Base-by-base conservation (phyloP, 495 filamentous ascomycete species). In the Lasiosphaeris hirsuta region DNA sequence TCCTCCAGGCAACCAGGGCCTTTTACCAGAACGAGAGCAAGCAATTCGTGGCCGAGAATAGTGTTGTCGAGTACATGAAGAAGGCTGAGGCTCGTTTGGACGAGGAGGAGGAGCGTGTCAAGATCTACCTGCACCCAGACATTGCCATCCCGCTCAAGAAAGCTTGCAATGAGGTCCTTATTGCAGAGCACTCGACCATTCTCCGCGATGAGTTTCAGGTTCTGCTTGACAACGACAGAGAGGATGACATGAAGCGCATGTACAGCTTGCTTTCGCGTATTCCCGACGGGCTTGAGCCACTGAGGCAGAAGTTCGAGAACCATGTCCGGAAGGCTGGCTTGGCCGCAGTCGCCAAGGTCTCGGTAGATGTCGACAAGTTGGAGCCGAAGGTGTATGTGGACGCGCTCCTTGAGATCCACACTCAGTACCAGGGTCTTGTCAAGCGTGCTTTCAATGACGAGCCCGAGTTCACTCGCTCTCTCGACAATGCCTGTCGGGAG, bases 41-140 rank as follows among this genome's bases (percentile, higher is more conserved):
- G 58, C 87, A 89, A 63, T 99, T 97, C 67, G 86, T 97, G 9
- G 87, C 91, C 7, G 93, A 97, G 68, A 99, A 99, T 66, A 96
- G 89, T 61, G 92, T 97, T 7, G 92, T 99, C 33, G 94, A 99
- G 67, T 99, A 97, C 73, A 97, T 97, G 95, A 97, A 97, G 80
- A 99, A 99, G 78, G 95, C 94, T 13, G 95, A 97, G 72, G 74
- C 85, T 15, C 85, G 94, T n/a, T 73, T 99, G 44, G 80, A 87
- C 2, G 94, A 99, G 72, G 94, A 99, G 73, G 96, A 96, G 73
- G 88, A 90, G 57, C 91, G 93, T 37, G 95, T 97, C 7, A 85
- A 87, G 46, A 82, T 99, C 59, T 99, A 97, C 66, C 79, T 97
- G 23, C 90, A 96, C 58, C 81, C 81, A 9, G 94, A 99, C 68